Evolutionary conservation across 345 rosid genomes (phyloP), one percentile per base, ranked within the genome.

Genomic region (Draba incana): DNA sequence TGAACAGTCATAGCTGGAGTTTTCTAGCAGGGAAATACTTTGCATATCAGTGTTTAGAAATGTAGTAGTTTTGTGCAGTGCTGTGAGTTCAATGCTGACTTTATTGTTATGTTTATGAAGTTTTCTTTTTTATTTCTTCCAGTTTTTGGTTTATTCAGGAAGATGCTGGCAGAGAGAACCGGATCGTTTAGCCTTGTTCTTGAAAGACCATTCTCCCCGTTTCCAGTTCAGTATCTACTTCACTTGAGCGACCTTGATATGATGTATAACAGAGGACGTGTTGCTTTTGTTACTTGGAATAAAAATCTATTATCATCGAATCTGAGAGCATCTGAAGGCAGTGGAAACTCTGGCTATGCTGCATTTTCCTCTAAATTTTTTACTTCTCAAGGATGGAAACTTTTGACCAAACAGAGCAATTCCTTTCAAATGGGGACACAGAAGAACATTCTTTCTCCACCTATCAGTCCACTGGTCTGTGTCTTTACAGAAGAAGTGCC

Each of bases 161-260:
- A 76, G 82, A 77, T 87, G 82, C 75, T 85, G 82, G 76, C 62
- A 44, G 88, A 84, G 80, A 78, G 74, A 64, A 65, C 62, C 3
- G 92, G 90, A 62, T 68, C 81, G 11, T 86, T 82, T 60, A 85
- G 96, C 78, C 80, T 93, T 62, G 84, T 93, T 67, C 91, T 90
- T 43, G 96, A 88, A 82, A 84, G 96, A 71, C 96, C 98, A 10
- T 81, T 81, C 74, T 81, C 89, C 43, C 89, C 96, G 53, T 93
- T 82, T 79, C 97, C 97, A 35, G 69, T 90, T 75, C 92, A 85
- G 54, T 87, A 76, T 42, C 75, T 87, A 42, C 82, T 80, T 51
- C 66, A 25, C 39, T 74, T 74, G 20, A 77, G 78, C 45, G 90
- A 88, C 62, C 64, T 85, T 57, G 98, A 88, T 56, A 38, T 84